Percentiles rank a stretch among this genome's conserved stretches.
Evolutionary conservation across 306 rosid species (phyloP).

Genomic region (Mimosa bimucronata): DNA sequence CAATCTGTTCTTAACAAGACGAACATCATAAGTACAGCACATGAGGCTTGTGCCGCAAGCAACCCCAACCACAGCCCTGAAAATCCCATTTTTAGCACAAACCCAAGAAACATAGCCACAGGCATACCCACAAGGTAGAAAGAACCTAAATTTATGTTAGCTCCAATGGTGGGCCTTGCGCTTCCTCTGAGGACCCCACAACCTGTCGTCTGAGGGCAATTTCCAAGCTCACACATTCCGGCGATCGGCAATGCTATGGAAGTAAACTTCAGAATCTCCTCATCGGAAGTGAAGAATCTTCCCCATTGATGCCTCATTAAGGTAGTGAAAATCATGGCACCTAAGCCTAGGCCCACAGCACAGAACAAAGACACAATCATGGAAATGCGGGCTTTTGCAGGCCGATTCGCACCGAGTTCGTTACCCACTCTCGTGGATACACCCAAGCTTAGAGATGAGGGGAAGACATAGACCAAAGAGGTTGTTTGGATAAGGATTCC

Average conservation of each 20-base stretch:
- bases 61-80: slow-evolving; percentile 92
- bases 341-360: slow-evolving; percentile 64
- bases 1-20: slow-evolving; percentile 85
- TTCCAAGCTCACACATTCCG: slow-evolving; percentile 95
- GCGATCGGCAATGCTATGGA: slow-evolving; percentile 79
- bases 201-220: slow-evolving; percentile 94
- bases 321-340: slow-evolving; percentile 74
- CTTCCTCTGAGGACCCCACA: slow-evolving; percentile 91
- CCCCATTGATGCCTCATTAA: slow-evolving; percentile 88
- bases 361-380: slow-evolving; percentile 72
- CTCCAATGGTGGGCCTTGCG: slow-evolving; percentile 85
- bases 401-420: slow-evolving; percentile 83
- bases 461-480: slow-evolving; percentile 87
- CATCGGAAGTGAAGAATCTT: slow-evolving; percentile 68
- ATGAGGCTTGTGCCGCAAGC: slow-evolving; percentile 88
- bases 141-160: slow-evolving; percentile 87
- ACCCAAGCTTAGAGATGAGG: slow-evolving; percentile 84
- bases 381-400: slow-evolving; percentile 71
- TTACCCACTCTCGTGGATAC: slow-evolving; percentile 87
- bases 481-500: slow-evolving; percentile 94
- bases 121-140: slow-evolving; percentile 96
- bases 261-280: slow-evolving; percentile 67
- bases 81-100: slow-evolving; percentile 73
- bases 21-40: slow-evolving; percentile 79
- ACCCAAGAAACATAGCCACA: slow-evolving; percentile 73